Percentiles rank a stretch among this genome's conserved stretches.
Evolutionary conservation across 768 basidiomycete species (phyloP).

Genomic region (Neoboletus magnificus): DNA sequence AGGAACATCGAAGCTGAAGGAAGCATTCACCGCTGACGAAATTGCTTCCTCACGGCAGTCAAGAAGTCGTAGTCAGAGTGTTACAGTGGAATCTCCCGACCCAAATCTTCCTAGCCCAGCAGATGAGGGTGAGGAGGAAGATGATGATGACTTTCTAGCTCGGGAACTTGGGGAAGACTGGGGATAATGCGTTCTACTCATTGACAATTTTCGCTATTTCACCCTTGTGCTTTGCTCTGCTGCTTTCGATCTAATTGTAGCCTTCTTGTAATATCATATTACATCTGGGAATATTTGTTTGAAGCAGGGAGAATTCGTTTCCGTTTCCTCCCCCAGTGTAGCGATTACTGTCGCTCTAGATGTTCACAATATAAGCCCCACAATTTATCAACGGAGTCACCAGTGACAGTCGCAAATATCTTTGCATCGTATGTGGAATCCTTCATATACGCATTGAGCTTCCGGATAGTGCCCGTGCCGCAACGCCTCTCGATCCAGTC

Average conservation of each 20-base stretch:
- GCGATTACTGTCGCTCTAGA: constrained; percentile 21
- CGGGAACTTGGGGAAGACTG: constrained; percentile 73
- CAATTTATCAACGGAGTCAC: constrained; percentile 49
- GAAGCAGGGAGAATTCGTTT: not conserved
- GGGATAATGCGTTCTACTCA: constrained; percentile 46
- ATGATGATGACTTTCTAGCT: constrained; percentile 77
- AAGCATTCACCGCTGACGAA: constrained; percentile 57
- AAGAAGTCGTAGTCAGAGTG: constrained; percentile 25
- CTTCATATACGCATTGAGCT: constrained; percentile 55
- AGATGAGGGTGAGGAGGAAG: constrained; percentile 58
- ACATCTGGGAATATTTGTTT: constrained; percentile 7
- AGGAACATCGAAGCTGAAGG: constrained; percentile 66
- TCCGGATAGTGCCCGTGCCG: constrained; percentile 51
- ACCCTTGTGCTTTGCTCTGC: not conserved
- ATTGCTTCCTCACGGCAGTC: constrained; percentile 24
- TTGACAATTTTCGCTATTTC: constrained; percentile 1
- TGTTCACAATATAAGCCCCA: constrained; percentile 56
- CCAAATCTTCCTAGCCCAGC: constrained; percentile 25
- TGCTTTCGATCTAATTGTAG: constrained; percentile 23
- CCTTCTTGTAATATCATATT: constrained; percentile 17
- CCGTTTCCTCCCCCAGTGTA: not conserved
- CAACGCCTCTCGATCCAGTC: constrained; percentile 58
- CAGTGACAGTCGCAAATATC: constrained; percentile 53
- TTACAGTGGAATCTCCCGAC: constrained; percentile 5
- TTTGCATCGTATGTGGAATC: constrained; percentile 46